These are phyloP conservation scores for Verruconis gallopava DNA, from an alignment of 2,329 filamentous ascomycete species.

Conservation along the genomic window DNA sequence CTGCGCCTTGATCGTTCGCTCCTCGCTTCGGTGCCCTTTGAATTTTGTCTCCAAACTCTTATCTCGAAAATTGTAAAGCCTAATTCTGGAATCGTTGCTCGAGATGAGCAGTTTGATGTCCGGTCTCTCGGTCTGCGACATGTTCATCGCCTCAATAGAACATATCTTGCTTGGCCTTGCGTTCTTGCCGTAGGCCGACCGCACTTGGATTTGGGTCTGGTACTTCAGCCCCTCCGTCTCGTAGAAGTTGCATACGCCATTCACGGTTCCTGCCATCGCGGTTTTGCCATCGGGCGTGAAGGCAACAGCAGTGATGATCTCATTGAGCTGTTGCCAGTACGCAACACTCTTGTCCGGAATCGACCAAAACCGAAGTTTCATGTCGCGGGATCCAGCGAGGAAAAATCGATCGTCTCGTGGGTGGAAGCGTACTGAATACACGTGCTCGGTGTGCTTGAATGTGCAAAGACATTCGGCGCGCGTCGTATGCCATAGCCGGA, in stretches of 20 bases:
- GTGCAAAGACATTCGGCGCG: conserved; percentile 77
- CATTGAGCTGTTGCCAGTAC: conserved; percentile 61
- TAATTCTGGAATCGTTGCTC: conserved; percentile 86
- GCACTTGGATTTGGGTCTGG: conserved; percentile 79
- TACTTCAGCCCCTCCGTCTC: conserved; percentile 82
- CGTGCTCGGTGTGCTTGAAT: conserved; percentile 90
- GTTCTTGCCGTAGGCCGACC: conserved; percentile 82
- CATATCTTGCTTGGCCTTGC: conserved; percentile 97
- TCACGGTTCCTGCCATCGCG: conserved; percentile 77
- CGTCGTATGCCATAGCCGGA: conserved; percentile 84
- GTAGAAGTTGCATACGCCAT: conserved; percentile 78
- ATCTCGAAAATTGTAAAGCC: conserved; percentile 78
- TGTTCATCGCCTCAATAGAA: conserved; percentile 64
- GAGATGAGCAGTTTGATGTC: conserved; percentile 79
- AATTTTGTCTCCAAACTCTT: conserved; percentile 81
- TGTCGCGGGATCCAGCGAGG: conserved; percentile 81
- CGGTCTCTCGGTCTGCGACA: conserved; percentile 42
- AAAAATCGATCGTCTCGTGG: conserved; percentile 94
- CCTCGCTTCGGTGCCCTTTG: conserved; percentile 78
- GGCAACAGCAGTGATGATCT: conserved; percentile 86
- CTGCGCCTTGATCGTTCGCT: conserved; percentile 77
- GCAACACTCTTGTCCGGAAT: conserved; percentile 94
- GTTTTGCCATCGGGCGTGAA: conserved; percentile 88
- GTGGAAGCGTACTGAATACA: conserved; percentile 90
- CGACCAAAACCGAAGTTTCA: conserved; percentile 81